Evolutionary conservation across 805 yeast genomes (phyloP).

Genomic region (Kuraishia cidri): DNA sequence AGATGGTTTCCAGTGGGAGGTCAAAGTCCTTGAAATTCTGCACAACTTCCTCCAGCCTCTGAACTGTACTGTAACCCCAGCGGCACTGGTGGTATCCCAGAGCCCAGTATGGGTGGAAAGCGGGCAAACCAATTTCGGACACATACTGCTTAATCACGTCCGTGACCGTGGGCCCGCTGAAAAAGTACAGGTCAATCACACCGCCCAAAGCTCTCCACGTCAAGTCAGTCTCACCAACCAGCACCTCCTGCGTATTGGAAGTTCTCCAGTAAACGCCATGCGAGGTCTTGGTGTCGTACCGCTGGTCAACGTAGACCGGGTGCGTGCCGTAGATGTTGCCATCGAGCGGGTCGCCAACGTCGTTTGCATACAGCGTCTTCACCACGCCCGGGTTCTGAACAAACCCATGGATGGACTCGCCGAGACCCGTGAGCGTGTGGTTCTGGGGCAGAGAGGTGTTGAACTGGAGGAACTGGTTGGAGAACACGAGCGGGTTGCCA

Average conservation of each 20-base stretch:
- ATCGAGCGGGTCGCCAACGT: slow-evolving; percentile 17
- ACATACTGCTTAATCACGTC: slow-evolving; percentile 16
- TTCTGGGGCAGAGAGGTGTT: slow-evolving; percentile 18
- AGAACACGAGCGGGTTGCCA: slow-evolving; percentile 20
- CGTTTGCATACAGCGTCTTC: slow-evolving; percentile 20
- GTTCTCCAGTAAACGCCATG: slow-evolving; percentile 24
- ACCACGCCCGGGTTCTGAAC: slow-evolving; percentile 17
- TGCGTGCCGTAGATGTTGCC: slow-evolving; percentile 23
- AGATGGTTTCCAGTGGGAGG: slow-evolving; percentile 16
- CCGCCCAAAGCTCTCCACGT: slow-evolving; percentile 22
- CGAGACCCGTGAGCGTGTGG: slow-evolving; percentile 20
- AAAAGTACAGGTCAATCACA: slow-evolving; percentile 14
- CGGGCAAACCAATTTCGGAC: slow-evolving; percentile 14
- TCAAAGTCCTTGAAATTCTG: slow-evolving; percentile 10
- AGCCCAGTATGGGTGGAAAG: slow-evolving; percentile 18
- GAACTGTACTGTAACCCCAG: slow-evolving; percentile 16
- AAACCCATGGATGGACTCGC: slow-evolving; percentile 21
- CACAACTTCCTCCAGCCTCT: slow-evolving; percentile 11
- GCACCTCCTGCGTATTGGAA: slow-evolving; percentile 18
- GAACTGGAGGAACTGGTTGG: slow-evolving; percentile 22
- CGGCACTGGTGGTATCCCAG: slow-evolving; percentile 19
- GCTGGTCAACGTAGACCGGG: slow-evolving; percentile 21
- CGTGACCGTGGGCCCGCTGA: slow-evolving; percentile 10
- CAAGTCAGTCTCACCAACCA: slow-evolving; percentile 15
- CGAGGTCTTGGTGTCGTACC: slow-evolving; percentile 11